Base-by-base conservation (phyloP, 1,139 yeast species). In the Candida neerlandica region DNA sequence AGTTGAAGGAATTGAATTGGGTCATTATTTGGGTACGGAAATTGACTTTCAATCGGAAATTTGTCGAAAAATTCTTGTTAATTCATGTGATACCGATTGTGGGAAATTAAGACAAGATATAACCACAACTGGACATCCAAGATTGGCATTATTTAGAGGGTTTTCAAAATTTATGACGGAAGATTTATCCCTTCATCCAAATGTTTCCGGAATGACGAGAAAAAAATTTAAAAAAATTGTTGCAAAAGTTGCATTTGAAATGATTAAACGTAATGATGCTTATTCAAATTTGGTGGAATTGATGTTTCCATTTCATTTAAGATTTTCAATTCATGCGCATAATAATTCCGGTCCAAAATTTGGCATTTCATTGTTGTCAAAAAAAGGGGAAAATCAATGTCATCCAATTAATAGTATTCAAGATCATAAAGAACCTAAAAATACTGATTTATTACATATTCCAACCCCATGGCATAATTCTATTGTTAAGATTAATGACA, bases 391-490 rank as follows among this genome's bases (percentile, higher is more conserved):
- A 0, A 66, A 70, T 1, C 67, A 69, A 35, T 81, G 85, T 53
- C 70, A 65, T 49, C 66, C 67, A 23, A 65, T 70, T 30, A 63
- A 64, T 30, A 60, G 65, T 11, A 57, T 70, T 19, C 65, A 66
- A 9, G 70, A 69, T 47, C 65, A 64, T 49, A 50, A 52, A n/a
- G 51, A 58, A 12, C 73, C 73, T 1, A 51, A 54, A 29, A 62
- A 61, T 48, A 64, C 75, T 49, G 85, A 80, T 55, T 67, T 80
- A 53, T 71, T 82, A 51, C 87, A 82, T 58, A 81, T 82, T 51
- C 86, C 87, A 42, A 82, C 86, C 0, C 86, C 87, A 39, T 82
- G 86, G 86, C 87, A 82, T 62, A 82, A 82, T 58, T 69, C 82
- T 47, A 75, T 82, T 18, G 77, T 79, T 29, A 71, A 73, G 45